Percentiles rank a stretch among this genome's conserved stretches.
These are phyloP conservation scores for Neurospora sp. DNA, from an alignment of 2,329 filamentous ascomycete species.

Conservation along the genomic window DNA sequence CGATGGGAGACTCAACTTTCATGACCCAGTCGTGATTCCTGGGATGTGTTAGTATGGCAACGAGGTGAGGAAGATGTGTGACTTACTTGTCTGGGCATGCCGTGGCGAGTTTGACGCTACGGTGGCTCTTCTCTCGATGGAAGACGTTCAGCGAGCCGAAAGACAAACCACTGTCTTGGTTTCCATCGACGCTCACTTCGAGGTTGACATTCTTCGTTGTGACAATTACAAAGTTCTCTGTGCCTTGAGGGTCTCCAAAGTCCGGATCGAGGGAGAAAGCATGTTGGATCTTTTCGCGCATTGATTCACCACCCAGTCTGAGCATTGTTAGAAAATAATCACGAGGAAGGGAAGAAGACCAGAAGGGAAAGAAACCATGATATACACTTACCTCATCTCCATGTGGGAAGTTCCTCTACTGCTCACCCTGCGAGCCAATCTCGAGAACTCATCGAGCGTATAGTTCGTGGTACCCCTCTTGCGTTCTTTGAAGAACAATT, in stretches of 20 bases:
- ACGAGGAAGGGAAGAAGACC: background rate
- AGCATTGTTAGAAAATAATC: background rate
- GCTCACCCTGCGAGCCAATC: conserved; percentile 6
- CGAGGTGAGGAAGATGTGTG: background rate
- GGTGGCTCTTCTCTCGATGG: conserved; percentile 10
- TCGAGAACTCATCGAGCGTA: conserved; percentile 9
- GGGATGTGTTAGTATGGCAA: background rate
- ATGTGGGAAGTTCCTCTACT: conserved; percentile 12
- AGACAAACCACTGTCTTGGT: background rate
- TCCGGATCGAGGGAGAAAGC: background rate
- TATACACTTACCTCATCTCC: conserved; percentile 6
- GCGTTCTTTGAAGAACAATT: conserved; percentile 13
- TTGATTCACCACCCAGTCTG: background rate
- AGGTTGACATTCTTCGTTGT: conserved; percentile 13
- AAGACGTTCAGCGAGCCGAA: conserved; percentile 8
- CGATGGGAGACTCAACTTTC: conserved; percentile 19
- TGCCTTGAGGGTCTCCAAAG: background rate
- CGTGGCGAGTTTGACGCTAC: conserved; percentile 18
- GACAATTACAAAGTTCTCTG: conserved; percentile 8
- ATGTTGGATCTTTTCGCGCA: background rate
- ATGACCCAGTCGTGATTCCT: conserved; percentile 29
- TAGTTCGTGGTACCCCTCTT: conserved; percentile 11
- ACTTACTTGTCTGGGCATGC: conserved; percentile 25
- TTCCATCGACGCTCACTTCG: conserved; percentile 11
- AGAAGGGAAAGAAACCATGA: background rate